Evolutionary conservation across 2,329 filamentous ascomycete species (phyloP), one percentile per base, ranked within the genome.

Genomic region (Verruconis gallopava): DNA sequence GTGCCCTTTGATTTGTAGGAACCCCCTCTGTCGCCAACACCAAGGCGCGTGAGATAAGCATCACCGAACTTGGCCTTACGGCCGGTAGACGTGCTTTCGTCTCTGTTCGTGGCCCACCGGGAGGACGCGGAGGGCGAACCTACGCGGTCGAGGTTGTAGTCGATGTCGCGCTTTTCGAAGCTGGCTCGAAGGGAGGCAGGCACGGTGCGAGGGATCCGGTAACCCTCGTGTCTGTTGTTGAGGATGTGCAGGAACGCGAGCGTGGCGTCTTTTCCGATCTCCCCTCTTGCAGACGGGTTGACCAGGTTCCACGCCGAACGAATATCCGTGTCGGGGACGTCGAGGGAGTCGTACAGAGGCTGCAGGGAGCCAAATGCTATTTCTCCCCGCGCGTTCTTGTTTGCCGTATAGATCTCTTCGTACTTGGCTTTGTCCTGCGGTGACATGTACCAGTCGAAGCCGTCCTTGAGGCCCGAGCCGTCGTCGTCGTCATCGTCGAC

Each of bases 401-500:
- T 93, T 54, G 93, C 86, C 49, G 81, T 82, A 65, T 96, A 98
- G 63, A 98, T 98, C 53, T 89, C 85, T 63, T 95, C 86, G 66
- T 98, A 98, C 63, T 95, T 96, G 49, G 76, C 59, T 65, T 93
- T 93, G 65, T 98, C 88, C 21, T 69, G 64, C 1, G 91, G 91
- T 46, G 78, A 86, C 85, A 98, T 98, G 67, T 98, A 98, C 91
- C 91, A 98, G 61, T 98, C 91, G 61, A 98, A 98, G 11, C 89
- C 89, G 62, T 95, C 86, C 60, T 93, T 93, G 48, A 98, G 69
- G 1, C 86, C 86, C 1, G 78, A 76, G 3, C 79, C 77, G 51
- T 94, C 88, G 49, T 80, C 76, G 46, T 93, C 72, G 37, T 70
- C 83, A 51, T 86, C 82, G 45, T 68, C 65, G 46, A 93, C 77